Conservation (phyloP, 352 stramenopile genomes). For the Phytophthora cryptogea region DNA sequence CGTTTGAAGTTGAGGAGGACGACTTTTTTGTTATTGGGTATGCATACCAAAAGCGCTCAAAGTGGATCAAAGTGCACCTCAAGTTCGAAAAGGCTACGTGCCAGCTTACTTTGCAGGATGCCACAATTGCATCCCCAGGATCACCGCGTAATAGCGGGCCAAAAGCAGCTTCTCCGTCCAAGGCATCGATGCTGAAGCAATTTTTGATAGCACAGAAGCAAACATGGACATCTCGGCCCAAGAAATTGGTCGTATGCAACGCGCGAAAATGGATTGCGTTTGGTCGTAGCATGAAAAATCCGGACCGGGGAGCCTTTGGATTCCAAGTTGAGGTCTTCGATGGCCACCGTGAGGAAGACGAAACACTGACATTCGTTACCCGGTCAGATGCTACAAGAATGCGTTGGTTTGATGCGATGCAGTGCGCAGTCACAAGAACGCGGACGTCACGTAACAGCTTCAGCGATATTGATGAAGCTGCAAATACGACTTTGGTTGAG, state of each 20-base stretch:
- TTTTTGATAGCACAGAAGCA: constrained; percentile 64
- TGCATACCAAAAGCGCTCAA: constrained; percentile 74
- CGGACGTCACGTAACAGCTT: constrained; percentile 57
- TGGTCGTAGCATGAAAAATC: constrained; percentile 70
- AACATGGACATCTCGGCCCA: constrained; percentile 57
- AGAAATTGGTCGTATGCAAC: constrained; percentile 75
- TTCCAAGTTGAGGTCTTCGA: constrained; percentile 85
- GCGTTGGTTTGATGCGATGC: constrained; percentile 66
- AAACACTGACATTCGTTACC: constrained; percentile 80
- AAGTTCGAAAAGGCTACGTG: constrained; percentile 76
- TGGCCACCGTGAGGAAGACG: constrained; percentile 67
- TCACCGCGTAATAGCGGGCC: constrained; percentile 7
- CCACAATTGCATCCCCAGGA: constrained; percentile 7
- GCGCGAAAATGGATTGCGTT: constrained; percentile 81
- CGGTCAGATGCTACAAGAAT: constrained; percentile 56
- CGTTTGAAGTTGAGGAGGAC: constrained; percentile 63
- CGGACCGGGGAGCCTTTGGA: constrained; percentile 62
- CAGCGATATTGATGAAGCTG: constrained; percentile 63
- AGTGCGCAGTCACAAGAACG: constrained; percentile 48
- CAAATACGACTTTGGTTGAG: constrained; percentile 63
- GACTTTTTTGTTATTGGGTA: constrained; percentile 56
- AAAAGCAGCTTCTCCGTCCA: constrained; percentile 32
- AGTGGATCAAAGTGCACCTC: constrained; percentile 76
- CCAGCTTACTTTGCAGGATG: constrained; percentile 51
- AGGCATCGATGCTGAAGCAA: constrained; percentile 54